Conservation (phyloP, 2,329 filamentous ascomycete species). For the Trichophyton schoenleinii region DNA sequence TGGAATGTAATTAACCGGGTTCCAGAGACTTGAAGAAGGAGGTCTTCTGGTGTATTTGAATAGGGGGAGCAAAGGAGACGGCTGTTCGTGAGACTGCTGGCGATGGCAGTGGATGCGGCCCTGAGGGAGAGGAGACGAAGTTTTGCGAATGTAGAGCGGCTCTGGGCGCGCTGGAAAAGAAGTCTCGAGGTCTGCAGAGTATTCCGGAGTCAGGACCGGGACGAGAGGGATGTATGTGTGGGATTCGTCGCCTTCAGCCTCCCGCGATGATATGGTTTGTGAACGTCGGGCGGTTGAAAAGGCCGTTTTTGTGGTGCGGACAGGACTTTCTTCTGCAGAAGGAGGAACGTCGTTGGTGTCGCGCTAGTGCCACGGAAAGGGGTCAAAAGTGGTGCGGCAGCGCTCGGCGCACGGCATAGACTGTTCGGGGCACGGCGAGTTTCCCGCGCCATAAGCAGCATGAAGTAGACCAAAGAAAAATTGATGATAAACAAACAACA, state of each 20-base stretch:
- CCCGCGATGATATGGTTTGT: conserved; percentile 26
- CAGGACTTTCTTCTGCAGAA: conserved; percentile 2
- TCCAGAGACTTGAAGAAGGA: conserved; percentile 44
- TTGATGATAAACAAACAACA: neutral
- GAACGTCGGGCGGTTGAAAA: conserved; percentile 15
- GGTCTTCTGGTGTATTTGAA: conserved; percentile 16
- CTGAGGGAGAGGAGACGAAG: neutral
- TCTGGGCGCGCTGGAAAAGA: conserved; percentile 9
- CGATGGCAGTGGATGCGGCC: neutral
- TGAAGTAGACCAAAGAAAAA: neutral
- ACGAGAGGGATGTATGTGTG: conserved; percentile 15
- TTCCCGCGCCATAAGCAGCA: neutral
- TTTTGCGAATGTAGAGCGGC: conserved; percentile 2
- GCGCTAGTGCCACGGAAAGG: conserved; percentile 5
- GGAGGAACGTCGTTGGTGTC: neutral
- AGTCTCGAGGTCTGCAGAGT: conserved; percentile 7
- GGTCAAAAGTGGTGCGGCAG: conserved; percentile 1
- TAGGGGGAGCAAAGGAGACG: neutral
- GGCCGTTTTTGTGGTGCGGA: conserved; percentile 20
- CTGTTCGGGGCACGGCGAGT: conserved; percentile 6
- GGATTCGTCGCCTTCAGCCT: conserved; percentile 24
- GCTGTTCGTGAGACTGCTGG: conserved; percentile 5
- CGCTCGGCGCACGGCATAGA: conserved; percentile 10
- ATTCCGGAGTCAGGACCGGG: conserved; percentile 8
- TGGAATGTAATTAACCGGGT: conserved; percentile 50